A percentile compares a stretch with the other conserved stretches of the same genome.
phyloP scores from a whole-genome alignment of 805 yeast genomes.

The Hanseniaspora taiwanica region DNA sequence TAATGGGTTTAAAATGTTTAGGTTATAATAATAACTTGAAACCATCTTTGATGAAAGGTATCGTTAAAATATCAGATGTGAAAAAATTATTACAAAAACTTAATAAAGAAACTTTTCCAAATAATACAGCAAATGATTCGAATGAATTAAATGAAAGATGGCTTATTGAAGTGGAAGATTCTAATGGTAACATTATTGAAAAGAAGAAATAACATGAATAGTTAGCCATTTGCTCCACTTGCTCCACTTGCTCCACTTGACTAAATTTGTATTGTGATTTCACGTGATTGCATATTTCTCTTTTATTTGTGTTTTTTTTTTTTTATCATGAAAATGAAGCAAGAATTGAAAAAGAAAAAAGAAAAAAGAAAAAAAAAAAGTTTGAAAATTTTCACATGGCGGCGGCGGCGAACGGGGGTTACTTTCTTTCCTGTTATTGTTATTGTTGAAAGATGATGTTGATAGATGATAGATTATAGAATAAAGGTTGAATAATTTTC shows the following conservation, averaged over 20 bases:
- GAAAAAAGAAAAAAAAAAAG: neutral
- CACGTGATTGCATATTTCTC: neutral
- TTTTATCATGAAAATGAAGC: neutral
- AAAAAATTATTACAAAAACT: constrained; percentile 33
- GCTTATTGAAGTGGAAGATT: neutral
- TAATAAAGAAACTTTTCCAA: neutral
- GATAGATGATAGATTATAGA: no score
- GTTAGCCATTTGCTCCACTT: no score
- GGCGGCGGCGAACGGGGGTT: neutral
- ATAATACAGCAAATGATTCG: neutral
- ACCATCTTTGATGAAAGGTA: constrained; percentile 44
- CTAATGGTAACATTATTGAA: neutral
- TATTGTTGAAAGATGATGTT: no score
- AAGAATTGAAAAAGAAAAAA: neutral
- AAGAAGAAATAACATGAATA: neutral
- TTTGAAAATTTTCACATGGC: neutral
- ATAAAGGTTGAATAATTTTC: no score
- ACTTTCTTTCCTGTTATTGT: neutral
- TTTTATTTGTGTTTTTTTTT: neutral
- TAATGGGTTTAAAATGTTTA: constrained; percentile 56
- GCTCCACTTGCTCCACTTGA: no score
- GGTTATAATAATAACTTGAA: constrained; percentile 55
- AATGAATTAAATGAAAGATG: neutral
- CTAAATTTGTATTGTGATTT: neutral
- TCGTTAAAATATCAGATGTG: constrained; percentile 60